These are phyloP conservation scores for Tolypocladium inflatum DNA, from an alignment of 2,329 filamentous ascomycete genomes.

Conservation along the genomic window DNA sequence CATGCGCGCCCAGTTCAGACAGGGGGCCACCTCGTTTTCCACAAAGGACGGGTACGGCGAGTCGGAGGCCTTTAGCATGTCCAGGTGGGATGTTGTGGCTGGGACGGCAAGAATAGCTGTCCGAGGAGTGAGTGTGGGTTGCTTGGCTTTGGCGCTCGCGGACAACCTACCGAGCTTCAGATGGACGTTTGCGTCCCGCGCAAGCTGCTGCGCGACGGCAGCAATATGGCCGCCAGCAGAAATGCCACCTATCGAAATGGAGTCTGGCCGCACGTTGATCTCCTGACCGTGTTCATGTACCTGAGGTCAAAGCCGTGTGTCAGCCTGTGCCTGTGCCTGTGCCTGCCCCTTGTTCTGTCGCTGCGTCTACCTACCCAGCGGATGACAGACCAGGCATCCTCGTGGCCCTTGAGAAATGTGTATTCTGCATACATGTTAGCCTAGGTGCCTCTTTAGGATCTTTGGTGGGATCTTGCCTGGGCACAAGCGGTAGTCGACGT, in stretches of 20 bases:
- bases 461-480: not conserved
- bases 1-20: constrained; percentile 4
- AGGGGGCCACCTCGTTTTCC: constrained; percentile 3
- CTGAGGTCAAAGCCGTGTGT: not conserved
- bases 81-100: not conserved
- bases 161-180: constrained; percentile 1
- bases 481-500: constrained; percentile 2
- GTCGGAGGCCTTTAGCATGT: not conserved
- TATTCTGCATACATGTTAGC: not conserved
- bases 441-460: no score
- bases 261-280: constrained; percentile 1
- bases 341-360: not conserved
- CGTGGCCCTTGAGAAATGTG: constrained; percentile 3
- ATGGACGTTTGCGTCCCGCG: constrained; percentile 1
- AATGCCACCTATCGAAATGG: constrained; percentile 6
- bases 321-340: not conserved
- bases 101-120: constrained; percentile 1
- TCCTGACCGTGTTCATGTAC: not conserved
- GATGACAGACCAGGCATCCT: constrained; percentile 5
- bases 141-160: not conserved
- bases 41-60: constrained; percentile 1
- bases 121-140: not conserved
- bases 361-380: constrained; percentile 1
- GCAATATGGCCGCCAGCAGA: constrained; percentile 4
- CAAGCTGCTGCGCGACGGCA: constrained; percentile 3